phyloP scores from a whole-genome alignment of 495 filamentous ascomycete species.

The Tuber melanosporum region DNA sequence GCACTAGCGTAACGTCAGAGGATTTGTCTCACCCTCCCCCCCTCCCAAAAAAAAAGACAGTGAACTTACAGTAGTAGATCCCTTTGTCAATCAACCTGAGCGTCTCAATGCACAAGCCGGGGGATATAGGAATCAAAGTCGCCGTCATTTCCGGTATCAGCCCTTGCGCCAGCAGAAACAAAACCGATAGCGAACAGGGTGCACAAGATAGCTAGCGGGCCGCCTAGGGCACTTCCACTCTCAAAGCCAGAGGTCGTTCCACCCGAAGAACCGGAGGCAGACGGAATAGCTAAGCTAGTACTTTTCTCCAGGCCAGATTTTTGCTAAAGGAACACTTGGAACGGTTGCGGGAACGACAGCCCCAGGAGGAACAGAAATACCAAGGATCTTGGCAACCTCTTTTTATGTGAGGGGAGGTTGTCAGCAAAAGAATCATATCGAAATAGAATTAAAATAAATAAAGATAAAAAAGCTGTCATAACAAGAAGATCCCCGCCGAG shows the following conservation, averaged over 20 bases:
- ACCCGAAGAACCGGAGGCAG: constrained; percentile 6
- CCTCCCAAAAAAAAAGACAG: background rate
- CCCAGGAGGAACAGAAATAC: constrained; percentile 12
- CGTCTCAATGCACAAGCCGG: background rate
- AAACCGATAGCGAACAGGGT: background rate
- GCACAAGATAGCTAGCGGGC: constrained; percentile 6
- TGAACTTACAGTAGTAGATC: background rate
- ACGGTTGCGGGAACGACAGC: constrained; percentile 16
- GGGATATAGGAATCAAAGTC: background rate
- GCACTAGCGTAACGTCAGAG: background rate
- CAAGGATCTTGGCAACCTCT: constrained; percentile 20
- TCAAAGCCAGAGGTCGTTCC: background rate
- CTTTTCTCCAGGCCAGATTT: constrained; percentile 9
- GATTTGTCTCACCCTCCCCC: background rate
- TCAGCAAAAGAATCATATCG: constrained; percentile 4
- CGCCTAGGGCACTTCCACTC: background rate
- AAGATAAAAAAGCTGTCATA: background rate
- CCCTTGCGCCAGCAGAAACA: background rate
- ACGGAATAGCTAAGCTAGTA: background rate
- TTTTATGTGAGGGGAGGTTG: constrained; percentile 9
- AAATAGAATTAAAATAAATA: background rate
- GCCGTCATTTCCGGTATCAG: background rate
- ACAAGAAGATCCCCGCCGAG: background rate
- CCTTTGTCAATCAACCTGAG: background rate
- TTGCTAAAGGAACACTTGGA: constrained; percentile 11